These are phyloP conservation scores for Musa balbisiana DNA, from an alignment of 202 grass and related monocot genomes.

Conservation along the genomic window DNA sequence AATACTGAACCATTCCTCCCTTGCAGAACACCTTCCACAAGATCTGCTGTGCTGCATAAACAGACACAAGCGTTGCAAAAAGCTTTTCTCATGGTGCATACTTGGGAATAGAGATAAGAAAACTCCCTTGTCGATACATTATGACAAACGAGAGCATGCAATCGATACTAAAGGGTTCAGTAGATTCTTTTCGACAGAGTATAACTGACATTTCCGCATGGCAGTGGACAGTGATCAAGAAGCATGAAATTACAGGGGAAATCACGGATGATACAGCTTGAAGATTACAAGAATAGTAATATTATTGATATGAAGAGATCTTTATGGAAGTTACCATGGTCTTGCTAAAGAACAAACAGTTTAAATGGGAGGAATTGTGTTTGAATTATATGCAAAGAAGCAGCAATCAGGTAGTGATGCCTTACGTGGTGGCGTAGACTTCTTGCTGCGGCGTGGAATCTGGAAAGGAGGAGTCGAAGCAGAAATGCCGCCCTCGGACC, in stretches of 20 bases:
- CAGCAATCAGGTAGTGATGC: not conserved
- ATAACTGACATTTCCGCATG: too few relatives aligned
- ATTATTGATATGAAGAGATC: too few relatives aligned
- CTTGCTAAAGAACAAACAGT: not conserved
- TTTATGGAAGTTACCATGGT: too few relatives aligned
- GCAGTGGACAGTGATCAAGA: too few relatives aligned
- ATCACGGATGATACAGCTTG: too few relatives aligned
- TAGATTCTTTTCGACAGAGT: too few relatives aligned
- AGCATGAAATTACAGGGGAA: too few relatives aligned
- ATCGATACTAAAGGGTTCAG: too few relatives aligned
- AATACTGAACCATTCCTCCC: constrained; percentile 94
- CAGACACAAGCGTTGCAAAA: not conserved
- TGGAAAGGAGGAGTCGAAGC: constrained; percentile 78
- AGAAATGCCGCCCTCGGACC: constrained; percentile 80
- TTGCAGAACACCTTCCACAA: constrained; percentile 86
- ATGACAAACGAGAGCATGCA: too few relatives aligned
- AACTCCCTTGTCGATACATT: too few relatives aligned
- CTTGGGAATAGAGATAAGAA: too few relatives aligned
- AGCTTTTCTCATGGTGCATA: not conserved
- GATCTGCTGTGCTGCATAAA: constrained; percentile 61
- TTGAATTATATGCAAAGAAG: not conserved
- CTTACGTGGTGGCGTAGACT: constrained; percentile 89
- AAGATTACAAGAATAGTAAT: too few relatives aligned
- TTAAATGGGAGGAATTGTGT: not conserved
- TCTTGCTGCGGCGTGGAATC: constrained; percentile 69